Base-by-base conservation (phyloP, 805 yeast genomes). In the Candida orba region DNA sequence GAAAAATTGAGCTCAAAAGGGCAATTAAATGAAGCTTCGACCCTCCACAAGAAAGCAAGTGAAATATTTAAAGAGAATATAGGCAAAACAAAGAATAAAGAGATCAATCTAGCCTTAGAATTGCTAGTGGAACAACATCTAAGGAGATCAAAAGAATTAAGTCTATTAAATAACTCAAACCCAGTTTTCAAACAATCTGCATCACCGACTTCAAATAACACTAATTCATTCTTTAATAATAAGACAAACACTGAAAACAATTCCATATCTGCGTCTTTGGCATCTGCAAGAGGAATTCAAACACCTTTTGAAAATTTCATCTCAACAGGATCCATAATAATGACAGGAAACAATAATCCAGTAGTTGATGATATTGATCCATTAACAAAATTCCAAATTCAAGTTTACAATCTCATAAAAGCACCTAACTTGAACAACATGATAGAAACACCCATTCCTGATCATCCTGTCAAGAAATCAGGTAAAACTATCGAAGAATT, bases 1-100 rank as follows among this genome's bases (percentile, higher is more conserved):
- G 84, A 80, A 47, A 57, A 63, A 24, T 68, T 74, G 12, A 66
- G 70, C 1, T 47, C 67, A 27, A 64, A 66, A 37, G 71, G 71
- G 8, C 73, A 75, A 36, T 65, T 65, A 31, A 51, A 55, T 7
- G 63, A 63, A 22, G 76, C 81, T 0, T 61, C 71, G 6, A 46
- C 52, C 4, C 51, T 59, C 9, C 76, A 73, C 50, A 46, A 48
- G 8, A 57, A 63, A 17, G 71, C 78, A 0, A 55, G 71, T 6
- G 53, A 51, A 1, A 44, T 56, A 41, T 63, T 73, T 40, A 52
- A 52, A 7, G 50, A 59, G 29, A 64, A 62, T 3, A 45, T 53
- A 0, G 41, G 29, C 5, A 44, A 41, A 7, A 51, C 64, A 0
- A 49, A 52, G 2, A 59, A 58, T 37, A 50, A 51, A 33, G 61